phyloP scores from a whole-genome alignment of 2,329 filamentous ascomycete species.

The Epichloe gansuensis region DNA sequence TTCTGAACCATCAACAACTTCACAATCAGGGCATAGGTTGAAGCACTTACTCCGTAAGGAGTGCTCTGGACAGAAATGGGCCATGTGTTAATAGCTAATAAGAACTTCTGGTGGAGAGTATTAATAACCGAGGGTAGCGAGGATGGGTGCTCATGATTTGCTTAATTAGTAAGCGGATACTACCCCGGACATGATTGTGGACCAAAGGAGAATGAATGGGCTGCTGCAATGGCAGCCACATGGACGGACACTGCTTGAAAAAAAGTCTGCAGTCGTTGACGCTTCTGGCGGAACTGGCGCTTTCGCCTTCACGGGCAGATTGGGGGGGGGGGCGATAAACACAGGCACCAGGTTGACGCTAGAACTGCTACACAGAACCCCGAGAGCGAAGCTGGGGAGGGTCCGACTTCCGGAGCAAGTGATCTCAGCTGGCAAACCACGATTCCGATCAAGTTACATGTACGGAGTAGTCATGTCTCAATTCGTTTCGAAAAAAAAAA shows the following conservation, averaged over 20 bases:
- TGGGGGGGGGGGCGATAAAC: background rate
- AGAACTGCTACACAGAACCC: background rate
- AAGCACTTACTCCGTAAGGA: no score
- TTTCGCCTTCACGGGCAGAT: background rate
- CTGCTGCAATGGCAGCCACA: background rate
- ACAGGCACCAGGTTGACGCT: background rate
- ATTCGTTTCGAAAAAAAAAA: background rate
- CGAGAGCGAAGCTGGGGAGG: background rate
- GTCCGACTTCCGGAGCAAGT: background rate
- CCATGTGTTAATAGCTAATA: background rate
- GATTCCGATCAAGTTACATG: background rate
- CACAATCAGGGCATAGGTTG: no score
- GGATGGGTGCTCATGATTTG: background rate
- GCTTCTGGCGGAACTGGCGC: background rate
- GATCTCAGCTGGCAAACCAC: background rate
- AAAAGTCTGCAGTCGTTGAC: background rate
- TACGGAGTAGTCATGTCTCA: background rate
- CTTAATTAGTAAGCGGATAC: background rate
- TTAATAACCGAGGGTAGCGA: background rate
- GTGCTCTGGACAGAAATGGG: background rate
- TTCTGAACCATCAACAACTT: no score
- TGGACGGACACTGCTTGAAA: background rate
- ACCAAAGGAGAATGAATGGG: background rate
- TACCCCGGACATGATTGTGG: constrained; percentile 1
- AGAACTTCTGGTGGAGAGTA: background rate